A percentile compares a stretch with the other conserved stretches of the same genome.
Evolutionary conservation across 306 rosid genomes (phyloP).

Genomic region (Vigna reflexopilosa): DNA sequence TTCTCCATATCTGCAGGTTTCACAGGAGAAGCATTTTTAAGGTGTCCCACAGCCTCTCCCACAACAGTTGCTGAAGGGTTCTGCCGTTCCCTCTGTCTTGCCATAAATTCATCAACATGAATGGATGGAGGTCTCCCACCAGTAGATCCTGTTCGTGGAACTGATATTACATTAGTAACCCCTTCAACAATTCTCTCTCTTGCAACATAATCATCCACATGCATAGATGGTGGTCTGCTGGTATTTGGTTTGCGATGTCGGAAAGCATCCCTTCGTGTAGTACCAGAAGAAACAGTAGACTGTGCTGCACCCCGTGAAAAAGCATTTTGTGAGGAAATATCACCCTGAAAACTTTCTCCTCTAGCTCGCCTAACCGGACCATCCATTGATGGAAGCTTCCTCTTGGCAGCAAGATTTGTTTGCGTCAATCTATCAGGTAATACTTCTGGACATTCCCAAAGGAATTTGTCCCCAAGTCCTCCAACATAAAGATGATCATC

Average conservation of each 20-base stretch:
- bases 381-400: slow-evolving; percentile 74
- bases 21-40: slow-evolving; percentile 63
- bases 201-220: slow-evolving; percentile 96
- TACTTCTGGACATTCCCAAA: slow-evolving; percentile 96
- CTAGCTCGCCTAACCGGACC: slow-evolving; percentile 82
- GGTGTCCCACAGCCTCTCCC: slow-evolving; percentile 69
- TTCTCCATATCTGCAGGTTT: slow-evolving; percentile 69
- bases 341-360: slow-evolving; percentile 79
- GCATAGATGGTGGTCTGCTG: slow-evolving; percentile 99
- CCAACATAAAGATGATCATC: slow-evolving; percentile 66
- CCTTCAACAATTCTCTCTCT: slow-evolving; percentile 93
- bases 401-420: slow-evolving; percentile 62
- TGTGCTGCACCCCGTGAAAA: slow-evolving; percentile 72
- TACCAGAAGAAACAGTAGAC: slow-evolving; percentile 74
- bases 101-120: slow-evolving; percentile 99
- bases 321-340: slow-evolving; percentile 62
- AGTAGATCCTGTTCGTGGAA: slow-evolving; percentile 83
- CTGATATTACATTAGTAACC: slow-evolving; percentile 77
- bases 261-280: slow-evolving; percentile 93
- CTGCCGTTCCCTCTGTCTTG: slow-evolving; percentile 98
- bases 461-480: slow-evolving; percentile 78
- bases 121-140: slow-evolving; percentile 99
- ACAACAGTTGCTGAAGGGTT: slow-evolving; percentile 74
- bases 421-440: slow-evolving; percentile 84
- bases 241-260: slow-evolving; percentile 99